Evolutionary conservation across 2,329 filamentous ascomycete genomes (phyloP).

Genomic region (Graphilbum fragrans): DNA sequence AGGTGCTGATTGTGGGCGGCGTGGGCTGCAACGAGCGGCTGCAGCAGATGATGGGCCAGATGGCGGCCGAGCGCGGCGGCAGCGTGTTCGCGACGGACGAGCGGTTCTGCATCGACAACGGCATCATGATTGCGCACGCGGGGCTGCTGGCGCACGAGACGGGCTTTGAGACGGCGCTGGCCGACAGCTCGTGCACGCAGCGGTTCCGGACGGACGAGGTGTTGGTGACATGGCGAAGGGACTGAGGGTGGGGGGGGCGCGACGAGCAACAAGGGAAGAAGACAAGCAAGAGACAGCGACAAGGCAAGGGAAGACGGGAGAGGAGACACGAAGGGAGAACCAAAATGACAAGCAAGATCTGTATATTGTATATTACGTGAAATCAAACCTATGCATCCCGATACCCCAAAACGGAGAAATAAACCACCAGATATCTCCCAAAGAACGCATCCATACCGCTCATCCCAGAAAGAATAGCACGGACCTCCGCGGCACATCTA

Average conservation of each 20-base stretch:
- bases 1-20: constrained; percentile 90
- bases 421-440: no score
- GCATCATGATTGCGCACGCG: constrained; percentile 98
- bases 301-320: no score
- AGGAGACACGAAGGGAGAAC: no score
- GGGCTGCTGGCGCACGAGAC: constrained; percentile 75
- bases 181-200: constrained; percentile 77
- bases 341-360: no score
- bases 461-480: no score
- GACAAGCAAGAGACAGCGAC: neutral
- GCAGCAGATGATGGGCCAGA: constrained; percentile 96
- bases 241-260: constrained; percentile 26
- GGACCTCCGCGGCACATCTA: no score
- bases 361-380: no score
- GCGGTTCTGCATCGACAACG: constrained; percentile 96
- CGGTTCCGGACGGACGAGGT: constrained; percentile 76
- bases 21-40: constrained; percentile 91
- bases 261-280: no score
- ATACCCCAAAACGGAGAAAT: no score
- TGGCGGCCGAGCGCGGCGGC: constrained; percentile 80
- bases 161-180: constrained; percentile 64
- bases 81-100: constrained; percentile 93
- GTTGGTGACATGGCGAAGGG: constrained; percentile 60
- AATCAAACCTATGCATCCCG: no score
- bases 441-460: no score